These are phyloP conservation scores for Lolium multiflorum DNA, from an alignment of 176 grass and related monocot genomes.

Conservation along the genomic window DNA sequence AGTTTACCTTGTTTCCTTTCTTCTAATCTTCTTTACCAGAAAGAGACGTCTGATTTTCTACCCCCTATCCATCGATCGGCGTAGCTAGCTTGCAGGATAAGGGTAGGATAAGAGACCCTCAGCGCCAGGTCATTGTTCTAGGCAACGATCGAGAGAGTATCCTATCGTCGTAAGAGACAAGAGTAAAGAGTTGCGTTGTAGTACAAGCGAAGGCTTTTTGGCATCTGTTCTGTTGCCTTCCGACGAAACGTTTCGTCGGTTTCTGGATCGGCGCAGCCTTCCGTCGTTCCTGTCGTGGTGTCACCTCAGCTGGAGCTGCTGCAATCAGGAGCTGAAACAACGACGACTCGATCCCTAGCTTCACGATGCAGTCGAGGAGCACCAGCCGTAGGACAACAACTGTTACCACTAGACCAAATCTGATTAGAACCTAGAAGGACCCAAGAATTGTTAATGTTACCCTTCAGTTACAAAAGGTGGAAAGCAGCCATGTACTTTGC, in stretches of 20 bases:
- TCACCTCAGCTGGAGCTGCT: conserved; percentile 13
- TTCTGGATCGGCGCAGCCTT: not conserved
- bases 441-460: conserved; percentile 10
- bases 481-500: conserved; percentile 15
- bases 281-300: conserved; percentile 9
- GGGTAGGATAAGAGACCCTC: conserved; percentile 27
- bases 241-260: conserved; percentile 38
- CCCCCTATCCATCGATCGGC: not conserved
- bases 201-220: not conserved
- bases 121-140: not conserved
- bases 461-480: conserved; percentile 3
- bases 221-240: not conserved
- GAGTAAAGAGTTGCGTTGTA: not conserved
- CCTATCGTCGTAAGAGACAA: not conserved
- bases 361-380: not conserved
- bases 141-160: not conserved
- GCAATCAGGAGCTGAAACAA: conserved; percentile 17
- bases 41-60: conserved; percentile 17
- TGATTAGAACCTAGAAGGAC: not conserved
- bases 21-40: conserved; percentile 6
- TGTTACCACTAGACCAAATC: not conserved
- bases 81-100: conserved; percentile 32
- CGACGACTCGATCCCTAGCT: not conserved
- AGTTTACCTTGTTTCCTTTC: not conserved
- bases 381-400: not conserved